phyloP scores from a whole-genome alignment of 2,329 filamentous ascomycete species.

The Nigrograna mackinnonii region DNA sequence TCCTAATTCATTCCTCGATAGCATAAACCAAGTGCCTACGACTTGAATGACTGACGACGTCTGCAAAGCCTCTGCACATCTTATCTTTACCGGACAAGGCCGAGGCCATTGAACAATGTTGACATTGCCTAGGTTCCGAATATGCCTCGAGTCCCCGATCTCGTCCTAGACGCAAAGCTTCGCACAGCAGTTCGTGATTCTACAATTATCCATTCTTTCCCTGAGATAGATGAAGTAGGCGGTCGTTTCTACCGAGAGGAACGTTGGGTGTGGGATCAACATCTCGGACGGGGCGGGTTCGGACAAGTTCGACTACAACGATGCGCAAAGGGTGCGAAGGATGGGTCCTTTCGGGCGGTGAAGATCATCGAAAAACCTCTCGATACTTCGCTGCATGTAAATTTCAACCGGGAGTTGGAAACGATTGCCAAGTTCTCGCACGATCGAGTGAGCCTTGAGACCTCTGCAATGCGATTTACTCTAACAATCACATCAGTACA shows the following conservation, averaged over 20 bases:
- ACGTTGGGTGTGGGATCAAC: conserved; percentile 8
- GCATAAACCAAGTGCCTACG: too few species aligned
- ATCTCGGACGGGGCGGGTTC: conserved; percentile 11
- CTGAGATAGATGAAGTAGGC: not conserved
- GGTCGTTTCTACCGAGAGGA: conserved; percentile 4
- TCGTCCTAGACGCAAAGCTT: conserved; percentile 7
- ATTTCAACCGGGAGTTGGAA: conserved; percentile 22
- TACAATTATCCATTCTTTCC: conserved; percentile 4
- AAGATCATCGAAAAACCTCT: conserved; percentile 13
- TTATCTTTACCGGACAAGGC: too few species aligned
- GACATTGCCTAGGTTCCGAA: too few species aligned
- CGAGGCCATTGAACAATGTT: too few species aligned
- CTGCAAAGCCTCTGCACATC: too few species aligned
- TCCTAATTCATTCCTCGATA: too few species aligned
- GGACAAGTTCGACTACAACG: conserved; percentile 12
- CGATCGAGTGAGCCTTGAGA: not conserved
- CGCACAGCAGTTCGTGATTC: conserved; percentile 1
- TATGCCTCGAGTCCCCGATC: conserved; percentile 1
- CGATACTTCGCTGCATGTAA: not conserved
- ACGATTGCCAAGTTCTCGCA: conserved; percentile 25
- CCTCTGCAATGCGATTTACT: not conserved
- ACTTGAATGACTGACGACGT: too few species aligned
- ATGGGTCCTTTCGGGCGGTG: conserved; percentile 13
- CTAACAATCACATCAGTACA: conserved; percentile 1
- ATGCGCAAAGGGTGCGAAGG: conserved; percentile 1